phyloP scores from a whole-genome alignment of 176 grass and related monocot species.

The Dendrocalamus sinicus region DNA sequence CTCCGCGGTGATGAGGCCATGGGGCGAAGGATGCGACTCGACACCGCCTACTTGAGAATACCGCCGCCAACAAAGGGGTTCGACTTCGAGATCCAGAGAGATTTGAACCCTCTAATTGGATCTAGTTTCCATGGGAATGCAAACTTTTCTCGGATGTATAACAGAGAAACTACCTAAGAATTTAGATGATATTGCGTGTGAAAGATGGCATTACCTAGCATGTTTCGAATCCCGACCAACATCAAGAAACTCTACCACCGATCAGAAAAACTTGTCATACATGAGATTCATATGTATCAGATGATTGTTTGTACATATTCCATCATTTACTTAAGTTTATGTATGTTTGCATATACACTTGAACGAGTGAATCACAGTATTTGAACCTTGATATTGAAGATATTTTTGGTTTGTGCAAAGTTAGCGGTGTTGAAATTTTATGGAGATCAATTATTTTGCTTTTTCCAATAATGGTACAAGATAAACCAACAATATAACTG shows the following conservation, averaged over 20 bases:
- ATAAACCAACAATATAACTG: background rate
- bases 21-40: too few species aligned
- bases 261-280: background rate
- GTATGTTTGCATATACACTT: background rate
- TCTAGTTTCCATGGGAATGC: background rate
- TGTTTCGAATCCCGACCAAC: conserved; percentile 9
- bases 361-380: background rate
- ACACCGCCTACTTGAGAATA: conserved; percentile 24
- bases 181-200: background rate
- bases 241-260: background rate
- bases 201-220: background rate
- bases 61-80: background rate
- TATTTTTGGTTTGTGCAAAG: background rate
- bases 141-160: background rate
- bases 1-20: too few species aligned
- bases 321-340: background rate
- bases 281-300: background rate
- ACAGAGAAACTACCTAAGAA: background rate
- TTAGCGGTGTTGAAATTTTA: background rate
- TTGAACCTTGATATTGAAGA: background rate
- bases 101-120: conserved; percentile 4
- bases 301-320: background rate
- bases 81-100: background rate
- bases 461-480: background rate
- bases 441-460: background rate